Conservation (phyloP, 2,329 filamentous ascomycete species). For the Aspergillus clavatus region DNA sequence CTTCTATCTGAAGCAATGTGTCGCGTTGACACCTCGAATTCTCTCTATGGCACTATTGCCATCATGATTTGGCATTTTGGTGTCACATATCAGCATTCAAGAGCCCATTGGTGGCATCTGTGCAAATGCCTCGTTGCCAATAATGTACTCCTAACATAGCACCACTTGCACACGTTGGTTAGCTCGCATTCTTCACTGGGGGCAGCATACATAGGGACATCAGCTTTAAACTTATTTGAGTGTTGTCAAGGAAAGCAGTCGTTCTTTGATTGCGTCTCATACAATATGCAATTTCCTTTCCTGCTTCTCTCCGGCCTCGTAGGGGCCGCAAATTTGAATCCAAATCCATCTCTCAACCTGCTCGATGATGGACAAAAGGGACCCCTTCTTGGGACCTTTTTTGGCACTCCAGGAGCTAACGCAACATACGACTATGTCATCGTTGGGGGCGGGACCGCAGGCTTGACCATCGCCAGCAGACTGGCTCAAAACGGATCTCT, state of each 20-base stretch:
- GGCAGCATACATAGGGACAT: too few relatives aligned
- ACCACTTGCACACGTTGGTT: too few relatives aligned
- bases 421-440: constrained; percentile 22
- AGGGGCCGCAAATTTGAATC: constrained; percentile 2
- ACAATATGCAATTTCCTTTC: constrained; percentile 2
- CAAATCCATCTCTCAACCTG: constrained; percentile 16
- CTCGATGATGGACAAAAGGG: constrained; percentile 15
- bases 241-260: neutral
- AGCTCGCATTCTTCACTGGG: too few relatives aligned
- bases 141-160: too few relatives aligned
- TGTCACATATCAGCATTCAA: too few relatives aligned
- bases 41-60: too few relatives aligned
- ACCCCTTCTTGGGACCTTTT: constrained; percentile 18
- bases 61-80: too few relatives aligned
- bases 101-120: too few relatives aligned
- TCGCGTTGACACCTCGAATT: too few relatives aligned
- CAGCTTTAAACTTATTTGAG: neutral
- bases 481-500: constrained; percentile 18
- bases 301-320: neutral
- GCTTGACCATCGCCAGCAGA: constrained; percentile 20
- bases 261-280: neutral
- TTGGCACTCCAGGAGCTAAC: constrained; percentile 19
- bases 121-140: too few relatives aligned
- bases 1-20: neutral
- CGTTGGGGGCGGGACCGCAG: constrained; percentile 25